Evolutionary conservation across 495 filamentous ascomycete genomes (phyloP).

Genomic region (Venustampulla echinocandica): DNA sequence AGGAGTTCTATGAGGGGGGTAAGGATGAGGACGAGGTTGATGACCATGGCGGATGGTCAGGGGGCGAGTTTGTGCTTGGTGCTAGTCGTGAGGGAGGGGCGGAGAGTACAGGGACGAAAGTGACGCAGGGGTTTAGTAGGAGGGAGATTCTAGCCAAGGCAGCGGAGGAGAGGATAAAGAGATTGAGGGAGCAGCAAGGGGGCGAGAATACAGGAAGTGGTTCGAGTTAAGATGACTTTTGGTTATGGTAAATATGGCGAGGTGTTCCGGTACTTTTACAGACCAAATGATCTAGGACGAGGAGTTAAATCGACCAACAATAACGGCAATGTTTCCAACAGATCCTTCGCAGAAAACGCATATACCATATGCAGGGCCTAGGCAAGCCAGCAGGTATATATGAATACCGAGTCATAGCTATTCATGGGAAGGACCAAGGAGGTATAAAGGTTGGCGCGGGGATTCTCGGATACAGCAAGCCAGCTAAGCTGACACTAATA

Average conservation of each 20-base stretch:
- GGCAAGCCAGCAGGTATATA: no score
- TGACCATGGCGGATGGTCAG: conserved; percentile 80
- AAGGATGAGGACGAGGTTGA: conserved; percentile 44
- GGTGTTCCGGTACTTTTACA: no score
- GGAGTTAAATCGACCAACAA: no score
- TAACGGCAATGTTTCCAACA: no score
- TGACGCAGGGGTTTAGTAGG: conserved; percentile 34
- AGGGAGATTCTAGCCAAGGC: conserved; percentile 69
- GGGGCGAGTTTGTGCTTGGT: conserved; percentile 80
- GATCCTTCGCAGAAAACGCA: no score
- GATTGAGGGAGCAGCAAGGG: conserved; percentile 21
- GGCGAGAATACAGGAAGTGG: conserved; percentile 9
- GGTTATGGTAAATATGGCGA: neutral
- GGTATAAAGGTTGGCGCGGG: no score
- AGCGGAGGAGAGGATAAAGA: conserved; percentile 63
- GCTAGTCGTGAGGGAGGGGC: conserved; percentile 30
- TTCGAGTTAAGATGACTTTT: neutral
- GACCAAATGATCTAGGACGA: no score
- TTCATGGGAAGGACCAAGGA: no score
- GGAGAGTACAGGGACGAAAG: conserved; percentile 23
- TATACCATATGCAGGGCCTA: no score
- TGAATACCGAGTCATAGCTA: no score
- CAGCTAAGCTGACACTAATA: no score
- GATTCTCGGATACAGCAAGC: no score
- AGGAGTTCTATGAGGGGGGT: conserved; percentile 59